Base-by-base conservation (phyloP, 228 moss, liverwort and hornwort species). In the Sphagnum fallax region DNA sequence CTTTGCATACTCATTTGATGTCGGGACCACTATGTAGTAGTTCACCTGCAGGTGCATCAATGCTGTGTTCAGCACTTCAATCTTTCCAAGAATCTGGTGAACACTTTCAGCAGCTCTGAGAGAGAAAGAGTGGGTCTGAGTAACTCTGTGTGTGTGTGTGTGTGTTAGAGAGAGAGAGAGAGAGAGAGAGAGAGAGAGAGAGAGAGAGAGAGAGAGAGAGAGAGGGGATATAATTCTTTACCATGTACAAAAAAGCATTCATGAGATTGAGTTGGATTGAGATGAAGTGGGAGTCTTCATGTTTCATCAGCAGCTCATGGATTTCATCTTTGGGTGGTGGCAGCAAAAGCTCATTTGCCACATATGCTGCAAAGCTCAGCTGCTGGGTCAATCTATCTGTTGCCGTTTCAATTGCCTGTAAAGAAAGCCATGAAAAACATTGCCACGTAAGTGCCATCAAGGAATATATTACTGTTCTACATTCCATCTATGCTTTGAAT, bases 1-100 rank as follows among this genome's bases (percentile, higher is more conserved):
- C 70, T 83, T 69, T 0, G 87, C 87, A 71, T 87, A 87, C 66
- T 87, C 83, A 62, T 87, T 83, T 15, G 87, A 87, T 52, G 87
- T 83, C 57, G 87, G 87, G 60, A 87, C 87, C 59, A 87, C 87
- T 52, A 87, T 87, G 68, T 87, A 87, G 60, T 87, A 87, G 76
- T 87, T 87, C 61, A 78, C 83, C 87, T 87, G 75, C 72, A 73
- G 57, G 66, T 50, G 51, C 16, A n/a, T 32, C 7, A n/a, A 11
- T 12, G 32, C 32, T 32, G 32, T 32, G 32, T 32, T 32, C 32
- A 32, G 32, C 32, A 32, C 32, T 32, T 32, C 32, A 32, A 32
- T 32, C 32, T 32, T 32, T 32, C 32, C 32, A 32, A 32, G 32
- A 32, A 32, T 32, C 32, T 32, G 32, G 32, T 32, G 32, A 32